Base-by-base conservation (phyloP, 768 basidiomycete species). In the Pleurotus tuber-regium region DNA sequence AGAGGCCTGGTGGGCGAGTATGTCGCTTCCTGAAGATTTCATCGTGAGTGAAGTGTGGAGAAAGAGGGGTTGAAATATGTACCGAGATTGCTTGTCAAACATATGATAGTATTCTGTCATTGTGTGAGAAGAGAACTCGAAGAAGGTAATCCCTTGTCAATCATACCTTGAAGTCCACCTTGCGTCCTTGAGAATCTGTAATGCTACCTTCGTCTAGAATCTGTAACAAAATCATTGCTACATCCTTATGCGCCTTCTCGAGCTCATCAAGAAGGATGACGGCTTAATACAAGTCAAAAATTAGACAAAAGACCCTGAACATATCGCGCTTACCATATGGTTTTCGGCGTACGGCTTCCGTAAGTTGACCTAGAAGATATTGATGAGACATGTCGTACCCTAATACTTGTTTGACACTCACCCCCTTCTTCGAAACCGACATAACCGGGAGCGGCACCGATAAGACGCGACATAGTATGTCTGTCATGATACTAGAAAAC, bases 171-270 rank as follows among this genome's bases (percentile, higher is more conserved):
- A 96, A 95, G 65, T 93, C 92, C 2, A 96, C 87, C 63, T 92
- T 90, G 50, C 91, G 82, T 8, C 93, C 93, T 64, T 94, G 92
- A 55, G 89, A 92, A 63, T 97, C 93, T 0, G 93, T 95, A 54
- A 95, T 76, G 43, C 73, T 82, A 6, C 93, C 93, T 65, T 97
- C 93, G 57, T 97, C 92, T 10, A 97, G 77, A 40, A 97, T 88
- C 64, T 96, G 93, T 2, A 96, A 75, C 16, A 96, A 73, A 54
- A 95, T 90, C 83, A 94, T 89, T 1, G 89, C 79, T 21, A 97
- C 91, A 61, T 94, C 92, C 80, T 91, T 92, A 69, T 95, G 93
- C 0, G 92, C 93, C 67, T 97, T 97, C 70, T 97, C 94, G 53
- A 97, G 78, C 65, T 92, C 91, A 61, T 92, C 89, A 50, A 92